Base-by-base conservation (phyloP, 2,329 filamentous ascomycete genomes). In the Phialophora macrospora region DNA sequence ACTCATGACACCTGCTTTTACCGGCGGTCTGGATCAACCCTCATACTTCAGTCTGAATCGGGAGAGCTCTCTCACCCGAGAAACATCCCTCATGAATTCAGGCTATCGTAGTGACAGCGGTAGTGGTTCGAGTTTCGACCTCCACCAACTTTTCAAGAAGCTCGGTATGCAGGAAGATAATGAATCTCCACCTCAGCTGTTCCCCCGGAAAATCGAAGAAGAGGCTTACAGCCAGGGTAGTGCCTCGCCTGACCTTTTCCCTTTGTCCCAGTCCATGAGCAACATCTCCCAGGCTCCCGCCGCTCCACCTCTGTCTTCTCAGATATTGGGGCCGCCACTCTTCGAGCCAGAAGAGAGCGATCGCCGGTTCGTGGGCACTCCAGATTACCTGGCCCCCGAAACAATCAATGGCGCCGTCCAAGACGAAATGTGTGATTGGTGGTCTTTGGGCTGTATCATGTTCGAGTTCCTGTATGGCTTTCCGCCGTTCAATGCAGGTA, bases 341-440 rank as follows among this genome's bases (percentile, higher is more conserved):
- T 99, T 98, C 74, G 93, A 98, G 73, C 95, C 95, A 0, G 90
- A 97, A 74, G 95, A 99, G 74, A 96, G 88, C 67, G 94, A 92
- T 75, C 88, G 95, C 61, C 89, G 92, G 46, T 99, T 99, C 73
- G 95, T 99, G 8, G 95, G 95, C 34, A 99, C 95, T 0, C 95
- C 95, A 0, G 95, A 99, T 77, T 99, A 99, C 75, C 85, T 99
- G 14, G 95, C 95, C 0, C 95, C 95, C 0, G 96, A 99, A 76
- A 99, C 96, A 0, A 96, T 99, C 75, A 93, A 92, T 70, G 95
- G 96, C 57, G 88, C 93, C 71, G 93, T 94, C 1, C 95, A 99
- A 77, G 95, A 99, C 74, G 94, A 98, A 77, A 95, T 94, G 71
- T 98, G 95, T 75, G 95, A 99, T 87, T 99, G 95, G 95, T 99